phyloP scores from a whole-genome alignment of 176 grass and related monocot genomes.

The Avena eriantha region DNA sequence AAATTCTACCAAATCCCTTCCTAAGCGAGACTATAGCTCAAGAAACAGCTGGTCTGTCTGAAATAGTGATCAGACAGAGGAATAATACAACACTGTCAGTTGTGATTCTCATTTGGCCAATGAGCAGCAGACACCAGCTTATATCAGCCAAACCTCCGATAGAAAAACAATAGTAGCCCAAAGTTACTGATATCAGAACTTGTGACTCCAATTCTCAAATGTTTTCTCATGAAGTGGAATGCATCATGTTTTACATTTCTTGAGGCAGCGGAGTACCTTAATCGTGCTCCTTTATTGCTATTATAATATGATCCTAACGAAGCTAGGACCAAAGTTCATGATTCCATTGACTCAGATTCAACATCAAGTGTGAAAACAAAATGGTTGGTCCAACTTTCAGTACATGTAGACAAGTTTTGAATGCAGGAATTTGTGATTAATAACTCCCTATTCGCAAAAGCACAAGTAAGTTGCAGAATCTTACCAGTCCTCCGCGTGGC shows the following conservation, averaged over 20 bases:
- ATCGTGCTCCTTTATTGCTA: neutral
- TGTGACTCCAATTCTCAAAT: neutral
- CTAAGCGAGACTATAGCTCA: neutral
- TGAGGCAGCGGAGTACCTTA: neutral
- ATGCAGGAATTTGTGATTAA: neutral
- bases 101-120: conserved; percentile 6
- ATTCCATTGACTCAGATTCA: neutral
- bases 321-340: neutral
- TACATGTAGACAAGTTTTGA: neutral
- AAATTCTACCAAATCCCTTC: neutral
- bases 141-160: conserved; percentile 10
- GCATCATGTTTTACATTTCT: neutral
- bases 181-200: neutral
- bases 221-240: neutral
- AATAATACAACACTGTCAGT: neutral
- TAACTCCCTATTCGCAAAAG: neutral
- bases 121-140: neutral
- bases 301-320: conserved; percentile 6
- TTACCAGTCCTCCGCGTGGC: conserved; percentile 75
- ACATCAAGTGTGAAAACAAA: neutral
- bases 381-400: neutral
- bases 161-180: neutral
- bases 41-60: neutral
- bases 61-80: conserved; percentile 2
- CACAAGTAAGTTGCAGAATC: neutral